Evolutionary conservation across 2,329 filamentous ascomycete genomes (phyloP).

Genomic region (Lasiodiplodia citricola): DNA sequence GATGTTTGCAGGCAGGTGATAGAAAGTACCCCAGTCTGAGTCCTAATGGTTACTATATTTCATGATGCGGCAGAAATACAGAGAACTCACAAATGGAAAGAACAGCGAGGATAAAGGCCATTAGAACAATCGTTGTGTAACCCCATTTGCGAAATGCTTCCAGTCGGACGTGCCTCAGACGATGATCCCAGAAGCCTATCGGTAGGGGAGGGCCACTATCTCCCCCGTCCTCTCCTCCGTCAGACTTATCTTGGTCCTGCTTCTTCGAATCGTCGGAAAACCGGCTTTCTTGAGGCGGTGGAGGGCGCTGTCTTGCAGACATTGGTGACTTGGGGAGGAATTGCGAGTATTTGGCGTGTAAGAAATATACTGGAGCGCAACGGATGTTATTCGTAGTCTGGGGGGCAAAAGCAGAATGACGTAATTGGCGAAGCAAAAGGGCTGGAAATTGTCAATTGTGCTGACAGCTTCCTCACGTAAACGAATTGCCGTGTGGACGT

Average conservation of each 20-base stretch:
- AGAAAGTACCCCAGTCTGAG: constrained; percentile 63
- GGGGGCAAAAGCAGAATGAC: background rate
- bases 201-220: constrained; percentile 33
- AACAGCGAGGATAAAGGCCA: constrained; percentile 60
- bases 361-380: background rate
- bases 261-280: background rate
- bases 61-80: no score
- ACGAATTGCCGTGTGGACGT: background rate
- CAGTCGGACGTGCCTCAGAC: constrained; percentile 45
- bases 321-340: background rate
- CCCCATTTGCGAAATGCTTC: constrained; percentile 50
- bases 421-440: background rate
- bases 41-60: background rate
- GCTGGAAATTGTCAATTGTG: background rate
- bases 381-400: background rate
- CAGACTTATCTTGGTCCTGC: background rate
- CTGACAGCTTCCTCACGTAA: background rate
- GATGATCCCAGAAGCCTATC: constrained; percentile 55
- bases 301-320: background rate
- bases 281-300: background rate
- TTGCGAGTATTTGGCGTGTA: background rate
- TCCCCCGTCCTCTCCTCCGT: background rate
- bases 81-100: constrained; percentile 56
- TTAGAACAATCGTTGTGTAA: constrained; percentile 56
- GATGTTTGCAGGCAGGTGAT: constrained; percentile 55